Evolutionary conservation across 352 stramenopile genomes (phyloP), one percentile per base, ranked within the genome.

Genomic region (Phytophthora litchii): DNA sequence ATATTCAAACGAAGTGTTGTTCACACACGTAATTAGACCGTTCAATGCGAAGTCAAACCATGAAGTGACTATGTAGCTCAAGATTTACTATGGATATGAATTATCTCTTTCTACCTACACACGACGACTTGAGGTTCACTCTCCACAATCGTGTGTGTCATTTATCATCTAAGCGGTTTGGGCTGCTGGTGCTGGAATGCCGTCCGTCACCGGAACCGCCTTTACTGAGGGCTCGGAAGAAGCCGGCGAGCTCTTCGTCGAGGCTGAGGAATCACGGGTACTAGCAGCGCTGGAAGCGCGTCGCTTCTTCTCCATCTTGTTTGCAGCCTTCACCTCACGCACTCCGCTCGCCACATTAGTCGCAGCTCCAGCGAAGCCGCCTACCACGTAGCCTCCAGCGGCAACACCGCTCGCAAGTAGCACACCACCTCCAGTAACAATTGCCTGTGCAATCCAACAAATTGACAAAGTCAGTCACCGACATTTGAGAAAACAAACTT

Each of bases 321-420:
- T 92, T 25, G 80, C 80, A 16, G 83, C 83, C 61, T 95, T 86
- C 13, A 95, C 81, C 63, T 95, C 86, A 25, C 73, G 77, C 37
- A 95, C 72, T 37, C 86, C 86, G 41, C 83, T 93, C 3, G 84
- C 80, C 44, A 95, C 80, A 60, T 95, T 95, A 19, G 74, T 86
- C 5, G 84, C 82, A 13, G 86, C 86, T 27, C 86, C 86, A 44
- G 86, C 86, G 59, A 95, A 86, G 11, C 86, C 86, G 37, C 86
- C 86, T 12, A 95, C 85, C 12, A 94, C 62, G 44, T 91, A 94
- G 17, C 82, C 82, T 41, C 85, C 81, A 11, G 85, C 85, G 2
- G 85, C 80, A 14, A 94, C 85, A 19, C 85, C 81, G 41, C 85
- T 94, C 5, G 85, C 85, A 12, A 94, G 67, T 19, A 94, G 51